Conservation (phyloP, 176 grass and related monocot species). For the Bothriochloa decipiens region DNA sequence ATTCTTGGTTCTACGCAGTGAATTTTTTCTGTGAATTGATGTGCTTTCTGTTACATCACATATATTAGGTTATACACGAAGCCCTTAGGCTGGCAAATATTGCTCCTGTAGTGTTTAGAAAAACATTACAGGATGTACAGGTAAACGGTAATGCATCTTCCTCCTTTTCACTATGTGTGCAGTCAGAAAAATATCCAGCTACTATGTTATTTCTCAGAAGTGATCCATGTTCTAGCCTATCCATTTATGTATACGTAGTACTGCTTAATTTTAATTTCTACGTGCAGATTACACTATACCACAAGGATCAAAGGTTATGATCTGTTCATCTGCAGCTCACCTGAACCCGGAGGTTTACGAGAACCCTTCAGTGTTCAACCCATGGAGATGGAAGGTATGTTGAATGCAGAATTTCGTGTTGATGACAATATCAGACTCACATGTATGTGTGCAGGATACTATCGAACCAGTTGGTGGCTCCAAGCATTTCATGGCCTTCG, state of each 20-base stretch:
- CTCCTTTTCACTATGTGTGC: not conserved
- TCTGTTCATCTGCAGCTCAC: conserved; percentile 46
- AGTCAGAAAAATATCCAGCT: not conserved
- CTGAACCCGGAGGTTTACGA: conserved; percentile 49
- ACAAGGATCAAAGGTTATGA: conserved; percentile 58
- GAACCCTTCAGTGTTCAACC: conserved; percentile 56
- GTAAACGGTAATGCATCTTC: conserved; percentile 42
- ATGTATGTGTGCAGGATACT: conserved; percentile 8
- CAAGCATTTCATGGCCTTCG: conserved; percentile 72
- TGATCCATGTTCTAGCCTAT: not conserved
- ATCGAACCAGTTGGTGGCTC: conserved; percentile 53
- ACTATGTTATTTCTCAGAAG: not conserved
- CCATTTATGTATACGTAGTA: not conserved
- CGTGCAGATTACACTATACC: conserved; percentile 55
- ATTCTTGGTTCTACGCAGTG: not conserved
- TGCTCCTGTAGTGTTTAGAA: conserved; percentile 52
- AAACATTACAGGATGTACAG: conserved; percentile 51
- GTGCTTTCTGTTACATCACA: not conserved
- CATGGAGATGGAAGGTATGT: conserved; percentile 67
- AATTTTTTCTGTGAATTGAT: not conserved
- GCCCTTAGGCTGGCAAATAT: conserved; percentile 59
- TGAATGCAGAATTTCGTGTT: not conserved
- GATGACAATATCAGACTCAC: not conserved
- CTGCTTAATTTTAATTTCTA: not conserved
- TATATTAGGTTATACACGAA: conserved; percentile 60